Conservation (phyloP, 352 stramenopile genomes). For the Globisporangium spinosum region DNA sequence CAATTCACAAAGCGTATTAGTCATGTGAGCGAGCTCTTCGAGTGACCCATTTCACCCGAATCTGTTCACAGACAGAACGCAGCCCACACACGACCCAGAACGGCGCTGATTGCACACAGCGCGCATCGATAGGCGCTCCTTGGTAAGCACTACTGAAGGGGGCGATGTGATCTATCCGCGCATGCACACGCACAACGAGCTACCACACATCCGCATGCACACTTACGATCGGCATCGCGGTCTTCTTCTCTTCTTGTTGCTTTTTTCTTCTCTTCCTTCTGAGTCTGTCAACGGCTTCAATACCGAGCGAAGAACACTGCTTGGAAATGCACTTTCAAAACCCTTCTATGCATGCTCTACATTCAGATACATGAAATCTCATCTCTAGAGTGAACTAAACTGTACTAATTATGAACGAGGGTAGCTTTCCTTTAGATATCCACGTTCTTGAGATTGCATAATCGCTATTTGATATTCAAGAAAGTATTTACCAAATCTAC, state of each 20-base stretch:
- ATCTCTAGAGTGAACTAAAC: neutral
- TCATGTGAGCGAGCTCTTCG: neutral
- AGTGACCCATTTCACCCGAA: neutral
- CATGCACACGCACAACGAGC: neutral
- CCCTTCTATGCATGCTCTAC: neutral
- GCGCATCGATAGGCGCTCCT: neutral
- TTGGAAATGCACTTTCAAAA: neutral
- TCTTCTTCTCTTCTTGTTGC: too few species aligned
- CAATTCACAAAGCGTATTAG: neutral
- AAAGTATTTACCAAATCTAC: neutral
- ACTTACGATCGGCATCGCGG: constrained; percentile 20
- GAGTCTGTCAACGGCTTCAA: constrained; percentile 9
- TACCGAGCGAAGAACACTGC: neutral
- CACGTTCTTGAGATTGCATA: neutral
- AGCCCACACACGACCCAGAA: neutral
- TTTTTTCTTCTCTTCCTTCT: neutral
- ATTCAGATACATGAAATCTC: neutral
- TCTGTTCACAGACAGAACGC: neutral
- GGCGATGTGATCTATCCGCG: neutral
- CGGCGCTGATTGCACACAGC: neutral
- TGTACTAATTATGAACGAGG: neutral
- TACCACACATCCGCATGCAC: neutral
- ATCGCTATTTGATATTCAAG: neutral
- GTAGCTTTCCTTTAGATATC: neutral
- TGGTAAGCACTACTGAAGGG: neutral